Base-by-base conservation (phyloP, 768 basidiomycete genomes). In the Hebeloma cylindrosporum region DNA sequence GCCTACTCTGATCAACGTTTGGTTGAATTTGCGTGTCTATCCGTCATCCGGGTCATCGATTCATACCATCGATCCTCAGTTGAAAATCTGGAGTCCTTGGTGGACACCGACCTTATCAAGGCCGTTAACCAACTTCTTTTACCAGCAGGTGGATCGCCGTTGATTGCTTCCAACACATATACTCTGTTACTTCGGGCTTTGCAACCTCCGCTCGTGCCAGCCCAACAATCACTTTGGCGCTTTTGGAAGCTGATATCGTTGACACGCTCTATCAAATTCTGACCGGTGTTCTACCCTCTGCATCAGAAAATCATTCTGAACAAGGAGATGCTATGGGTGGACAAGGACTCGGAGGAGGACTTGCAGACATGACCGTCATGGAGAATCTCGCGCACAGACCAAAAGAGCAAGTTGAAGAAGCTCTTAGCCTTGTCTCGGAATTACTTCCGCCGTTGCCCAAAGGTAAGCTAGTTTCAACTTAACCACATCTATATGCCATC, bases 331-430 rank as follows among this genome's bases (percentile, higher is more conserved):
- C 78, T 0, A 63, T 53, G 5, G 74, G 72, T 20, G 84, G 87
- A 0, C 90, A 93, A 64, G 90, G 89, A 8, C 67, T 93, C 1
- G 88, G 89, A 21, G 91, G 90, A 33, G 90, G 92, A 21, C 68
- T 94, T 3, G 93, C 91, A 13, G 94, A 97, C 61, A 93, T 98
- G 91, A 87, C 92, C 5, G 92, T 99, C 20, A 91, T 97, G 84
- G 91, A 98, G 68, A 98, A 95, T 63, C 71, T 99, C 33, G 93
- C 93, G 0, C 93, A 97, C 64, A 78, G 93, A 21, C 89, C 96
- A 3, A 98, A 98, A 67, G 96, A 99, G 48, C 94, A 97, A 62
- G 82, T 98, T 4, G 94, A 97, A 66, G 96, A 99, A 66, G 84
- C 90, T 0, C 71, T 99, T 27, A 85, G 85, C 50, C 76, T 98